These are phyloP conservation scores for Teunomyces funiuensis DNA, from an alignment of 805 yeast genomes.

Conservation along the genomic window DNA sequence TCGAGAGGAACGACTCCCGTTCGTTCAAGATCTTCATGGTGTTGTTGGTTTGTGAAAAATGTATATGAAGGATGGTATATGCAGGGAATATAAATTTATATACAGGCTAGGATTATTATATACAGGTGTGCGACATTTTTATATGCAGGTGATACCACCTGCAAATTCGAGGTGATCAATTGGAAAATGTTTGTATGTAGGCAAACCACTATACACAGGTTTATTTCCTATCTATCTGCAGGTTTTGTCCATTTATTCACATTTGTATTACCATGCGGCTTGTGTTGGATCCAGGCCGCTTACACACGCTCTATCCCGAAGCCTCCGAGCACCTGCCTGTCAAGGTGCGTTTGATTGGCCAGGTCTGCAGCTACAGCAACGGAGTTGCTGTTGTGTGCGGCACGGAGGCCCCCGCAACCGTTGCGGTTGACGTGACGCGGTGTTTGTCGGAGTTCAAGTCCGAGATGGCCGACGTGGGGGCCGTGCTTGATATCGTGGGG, in stretches of 20 bases:
- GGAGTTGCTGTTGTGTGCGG: slow-evolving; percentile 3
- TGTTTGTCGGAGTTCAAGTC: slow-evolving; percentile 11
- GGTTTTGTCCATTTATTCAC: no score
- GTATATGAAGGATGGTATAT: no score
- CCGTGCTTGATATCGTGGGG: slow-evolving; percentile 29
- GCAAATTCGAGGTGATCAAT: no score
- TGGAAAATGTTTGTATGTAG: not conserved
- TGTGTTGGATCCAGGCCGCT: slow-evolving; percentile 6
- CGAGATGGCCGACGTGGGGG: slow-evolving; percentile 19
- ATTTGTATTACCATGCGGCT: not conserved
- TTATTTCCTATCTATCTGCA: no score
- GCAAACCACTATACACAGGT: not conserved
- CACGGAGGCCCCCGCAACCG: slow-evolving; percentile 2
- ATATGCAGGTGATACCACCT: no score
- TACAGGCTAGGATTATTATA: no score
- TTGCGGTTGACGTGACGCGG: slow-evolving; percentile 9
- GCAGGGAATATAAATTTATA: no score
- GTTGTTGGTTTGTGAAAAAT: not conserved
- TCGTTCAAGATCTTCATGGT: slow-evolving; percentile 42
- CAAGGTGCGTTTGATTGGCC: slow-evolving; percentile 9
- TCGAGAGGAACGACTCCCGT: slow-evolving; percentile 61
- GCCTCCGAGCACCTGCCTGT: slow-evolving; percentile 2
- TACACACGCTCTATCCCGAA: slow-evolving; percentile 1
- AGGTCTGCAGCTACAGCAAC: slow-evolving; percentile 5
- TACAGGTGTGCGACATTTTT: no score